These are phyloP conservation scores for Funneliformis mosseae DNA, from an alignment of 192 early-diverging fungal genomes.

Conservation along the genomic window DNA sequence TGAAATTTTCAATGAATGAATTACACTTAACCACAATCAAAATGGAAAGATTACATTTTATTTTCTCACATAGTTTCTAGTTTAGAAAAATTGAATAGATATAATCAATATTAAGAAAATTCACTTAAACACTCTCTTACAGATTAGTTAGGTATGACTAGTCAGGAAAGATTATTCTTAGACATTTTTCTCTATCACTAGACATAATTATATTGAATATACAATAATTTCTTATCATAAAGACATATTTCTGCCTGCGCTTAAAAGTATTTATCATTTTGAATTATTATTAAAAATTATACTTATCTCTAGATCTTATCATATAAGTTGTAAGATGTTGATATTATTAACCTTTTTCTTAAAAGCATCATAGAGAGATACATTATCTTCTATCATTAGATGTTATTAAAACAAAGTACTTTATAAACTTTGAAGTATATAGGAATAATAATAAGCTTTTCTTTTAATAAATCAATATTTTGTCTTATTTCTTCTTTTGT, in stretches of 20 bases:
- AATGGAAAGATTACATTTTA: slow-evolving; percentile 2
- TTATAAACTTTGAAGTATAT: neutral
- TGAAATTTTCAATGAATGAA: neutral
- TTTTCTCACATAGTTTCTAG: slow-evolving; percentile 8
- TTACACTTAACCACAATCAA: neutral
- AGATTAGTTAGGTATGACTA: no score
- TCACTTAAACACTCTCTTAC: no score
- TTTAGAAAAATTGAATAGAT: neutral
- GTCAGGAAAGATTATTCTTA: no score
- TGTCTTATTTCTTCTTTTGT: neutral
- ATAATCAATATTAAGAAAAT: no score
- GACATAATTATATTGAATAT: neutral
- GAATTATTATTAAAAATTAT: slow-evolving; percentile 24
- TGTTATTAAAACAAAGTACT: neutral
- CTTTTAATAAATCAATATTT: slow-evolving; percentile 15
- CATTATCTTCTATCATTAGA: neutral
- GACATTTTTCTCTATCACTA: no score
- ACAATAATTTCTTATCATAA: slow-evolving; percentile 19
- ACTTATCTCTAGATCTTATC: neutral
- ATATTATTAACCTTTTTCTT: slow-evolving; percentile 8
- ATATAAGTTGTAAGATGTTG: slow-evolving; percentile 14
- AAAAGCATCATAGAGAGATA: slow-evolving; percentile 16
- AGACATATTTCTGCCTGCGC: slow-evolving; percentile 3
- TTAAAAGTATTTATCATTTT: slow-evolving; percentile 10
- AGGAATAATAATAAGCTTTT: neutral